Conservation (phyloP, 352 stramenopile species). For the Nothophytophthora sp. region DNA sequence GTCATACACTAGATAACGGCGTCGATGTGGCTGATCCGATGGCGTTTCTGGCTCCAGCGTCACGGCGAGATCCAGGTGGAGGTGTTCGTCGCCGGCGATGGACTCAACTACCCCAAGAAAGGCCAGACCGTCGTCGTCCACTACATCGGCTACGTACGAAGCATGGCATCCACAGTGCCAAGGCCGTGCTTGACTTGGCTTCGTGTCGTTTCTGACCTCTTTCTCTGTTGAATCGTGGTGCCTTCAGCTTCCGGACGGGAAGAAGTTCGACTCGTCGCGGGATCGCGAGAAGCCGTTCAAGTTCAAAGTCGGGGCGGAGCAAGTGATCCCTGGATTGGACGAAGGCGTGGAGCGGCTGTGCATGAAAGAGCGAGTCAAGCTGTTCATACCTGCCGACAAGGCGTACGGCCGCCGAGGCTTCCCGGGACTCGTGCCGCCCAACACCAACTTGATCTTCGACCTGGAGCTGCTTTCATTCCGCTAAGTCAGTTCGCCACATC, state of each 20-base stretch:
- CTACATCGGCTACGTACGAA: conserved; percentile 88
- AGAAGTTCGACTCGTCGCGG: conserved; percentile 76
- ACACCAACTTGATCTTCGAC: conserved; percentile 93
- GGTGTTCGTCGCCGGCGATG: conserved; percentile 89
- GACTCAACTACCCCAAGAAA: conserved; percentile 89
- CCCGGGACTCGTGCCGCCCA: conserved; percentile 86
- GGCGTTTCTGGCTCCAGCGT: conserved; percentile 33
- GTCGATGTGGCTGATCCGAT: neutral
- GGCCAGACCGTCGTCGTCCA: conserved; percentile 87
- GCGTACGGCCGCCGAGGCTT: conserved; percentile 88
- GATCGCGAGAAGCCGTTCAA: conserved; percentile 88
- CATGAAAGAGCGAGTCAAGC: conserved; percentile 86
- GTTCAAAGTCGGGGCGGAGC: conserved; percentile 88
- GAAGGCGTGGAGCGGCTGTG: conserved; percentile 81
- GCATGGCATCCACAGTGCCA: neutral
- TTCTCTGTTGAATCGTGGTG: neutral
- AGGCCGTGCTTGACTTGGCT: neutral
- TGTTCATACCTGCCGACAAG: conserved; percentile 87
- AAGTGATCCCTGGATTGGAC: conserved; percentile 89
- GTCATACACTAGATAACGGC: neutral
- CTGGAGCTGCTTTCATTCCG: conserved; percentile 90
- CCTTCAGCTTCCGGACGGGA: conserved; percentile 65
- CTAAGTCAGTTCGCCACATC: conserved; percentile 13
- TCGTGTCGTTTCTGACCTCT: neutral
- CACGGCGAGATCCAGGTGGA: conserved; percentile 83